These are phyloP conservation scores for Remersonia thermophila DNA, from an alignment of 2,329 filamentous ascomycete genomes.

Conservation along the genomic window DNA sequence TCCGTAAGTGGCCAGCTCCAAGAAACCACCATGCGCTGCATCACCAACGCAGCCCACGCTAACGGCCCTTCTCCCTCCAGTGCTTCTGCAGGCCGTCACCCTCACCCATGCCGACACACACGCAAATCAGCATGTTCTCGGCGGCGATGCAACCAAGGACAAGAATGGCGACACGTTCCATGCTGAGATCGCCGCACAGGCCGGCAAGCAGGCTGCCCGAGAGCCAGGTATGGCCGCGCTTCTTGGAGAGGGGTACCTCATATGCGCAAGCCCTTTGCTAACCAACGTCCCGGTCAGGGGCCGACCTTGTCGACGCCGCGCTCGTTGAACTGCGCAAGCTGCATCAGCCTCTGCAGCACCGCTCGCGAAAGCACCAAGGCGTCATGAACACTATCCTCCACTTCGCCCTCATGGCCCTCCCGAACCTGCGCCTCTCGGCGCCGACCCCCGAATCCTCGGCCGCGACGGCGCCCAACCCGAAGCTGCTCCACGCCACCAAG, in stretches of 20 bases:
- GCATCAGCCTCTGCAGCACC: constrained; percentile 31
- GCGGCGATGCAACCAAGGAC: constrained; percentile 15
- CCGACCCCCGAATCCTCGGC: constrained; percentile 29
- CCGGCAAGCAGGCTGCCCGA: constrained; percentile 17
- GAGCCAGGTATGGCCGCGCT: constrained; percentile 33
- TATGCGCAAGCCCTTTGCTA: too few relatives aligned
- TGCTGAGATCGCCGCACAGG: constrained; percentile 23
- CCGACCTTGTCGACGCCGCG: constrained; percentile 41
- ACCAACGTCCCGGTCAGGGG: too few relatives aligned
- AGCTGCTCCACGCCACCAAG: constrained; percentile 38
- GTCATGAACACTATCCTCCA: constrained; percentile 32
- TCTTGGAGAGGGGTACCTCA: too few relatives aligned
- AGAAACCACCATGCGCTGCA: constrained; percentile 1
- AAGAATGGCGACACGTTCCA: constrained; percentile 12
- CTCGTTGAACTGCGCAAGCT: constrained; percentile 38
- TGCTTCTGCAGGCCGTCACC: constrained; percentile 34
- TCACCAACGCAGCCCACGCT: constrained; percentile 4
- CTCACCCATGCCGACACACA: constrained; percentile 26
- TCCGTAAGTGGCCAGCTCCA: constrained; percentile 26
- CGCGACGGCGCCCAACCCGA: constrained; percentile 26
- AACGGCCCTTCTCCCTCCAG: constrained; percentile 20
- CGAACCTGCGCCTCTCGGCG: constrained; percentile 35
- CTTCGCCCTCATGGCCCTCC: constrained; percentile 36
- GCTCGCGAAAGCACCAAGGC: constrained; percentile 31
- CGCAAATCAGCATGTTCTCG: constrained; percentile 21